These are phyloP conservation scores for Periglandula ipomoeae DNA, from an alignment of 2,329 filamentous ascomycete species.

Conservation along the genomic window DNA sequence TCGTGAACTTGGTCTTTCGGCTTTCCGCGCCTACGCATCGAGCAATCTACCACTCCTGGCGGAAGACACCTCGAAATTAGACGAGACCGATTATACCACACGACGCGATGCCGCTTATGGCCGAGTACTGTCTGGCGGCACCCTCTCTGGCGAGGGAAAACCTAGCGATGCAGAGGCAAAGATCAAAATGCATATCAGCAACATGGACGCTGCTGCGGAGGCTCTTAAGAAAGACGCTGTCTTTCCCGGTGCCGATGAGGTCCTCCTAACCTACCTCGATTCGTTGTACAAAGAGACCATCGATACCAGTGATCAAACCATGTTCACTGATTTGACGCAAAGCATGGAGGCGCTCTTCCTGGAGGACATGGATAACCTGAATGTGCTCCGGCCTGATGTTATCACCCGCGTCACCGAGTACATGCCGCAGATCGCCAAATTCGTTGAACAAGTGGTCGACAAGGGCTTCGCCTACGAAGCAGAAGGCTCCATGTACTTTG, in stretches of 20 bases:
- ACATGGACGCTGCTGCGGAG: conserved; percentile 41
- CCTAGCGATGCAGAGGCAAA: conserved; percentile 76
- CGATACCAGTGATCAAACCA: conserved; percentile 53
- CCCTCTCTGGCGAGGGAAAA: conserved; percentile 46
- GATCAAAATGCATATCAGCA: conserved; percentile 78
- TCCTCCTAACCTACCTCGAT: conserved; percentile 78
- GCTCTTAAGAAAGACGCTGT: conserved; percentile 40
- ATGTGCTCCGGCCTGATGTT: conserved; percentile 72
- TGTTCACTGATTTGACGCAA: conserved; percentile 80
- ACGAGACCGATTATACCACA: conserved; percentile 39
- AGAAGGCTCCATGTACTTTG: conserved; percentile 89
- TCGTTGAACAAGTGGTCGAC: conserved; percentile 71
- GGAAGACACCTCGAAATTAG: conserved; percentile 32
- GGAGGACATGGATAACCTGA: conserved; percentile 77
- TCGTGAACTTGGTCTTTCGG: conserved; percentile 37
- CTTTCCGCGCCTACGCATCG: conserved; percentile 47
- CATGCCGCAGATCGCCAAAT: conserved; percentile 74
- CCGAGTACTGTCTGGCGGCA: conserved; percentile 44
- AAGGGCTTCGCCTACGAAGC: conserved; percentile 79
- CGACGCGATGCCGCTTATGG: conserved; percentile 45
- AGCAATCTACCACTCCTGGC: conserved; percentile 45
- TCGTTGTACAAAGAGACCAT: conserved; percentile 53
- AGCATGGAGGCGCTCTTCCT: conserved; percentile 84
- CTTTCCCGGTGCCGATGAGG: conserved; percentile 50
- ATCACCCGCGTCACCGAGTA: conserved; percentile 91